Conservation (phyloP, 2,329 filamentous ascomycete species). For the Microcyclospora tardicrescens region DNA sequence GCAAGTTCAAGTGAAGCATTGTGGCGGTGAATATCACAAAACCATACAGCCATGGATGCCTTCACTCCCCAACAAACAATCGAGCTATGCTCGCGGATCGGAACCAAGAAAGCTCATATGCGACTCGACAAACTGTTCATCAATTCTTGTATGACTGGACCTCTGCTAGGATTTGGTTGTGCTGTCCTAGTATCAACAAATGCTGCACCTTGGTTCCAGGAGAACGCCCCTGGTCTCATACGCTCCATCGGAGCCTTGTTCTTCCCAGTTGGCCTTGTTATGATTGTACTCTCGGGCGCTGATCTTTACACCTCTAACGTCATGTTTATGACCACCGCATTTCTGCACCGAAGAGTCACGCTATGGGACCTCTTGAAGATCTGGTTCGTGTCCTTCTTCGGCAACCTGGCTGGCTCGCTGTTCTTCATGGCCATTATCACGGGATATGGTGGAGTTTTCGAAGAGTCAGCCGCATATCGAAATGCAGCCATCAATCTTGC, state of each 20-base stretch:
- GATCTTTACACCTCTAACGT: slow-evolving; percentile 21
- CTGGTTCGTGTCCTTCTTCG: slow-evolving; percentile 16
- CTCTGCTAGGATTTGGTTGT: slow-evolving; percentile 39
- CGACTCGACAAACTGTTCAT: slow-evolving; percentile 40
- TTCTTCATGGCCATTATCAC: slow-evolving; percentile 19
- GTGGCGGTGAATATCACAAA: no score
- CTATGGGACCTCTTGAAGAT: slow-evolving; percentile 11
- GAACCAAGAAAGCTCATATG: slow-evolving; percentile 40
- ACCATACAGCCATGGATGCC: no score
- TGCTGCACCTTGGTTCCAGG: slow-evolving; percentile 18
- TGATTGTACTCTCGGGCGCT: slow-evolving; percentile 20
- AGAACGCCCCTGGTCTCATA: slow-evolving; percentile 21
- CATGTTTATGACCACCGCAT: slow-evolving; percentile 15
- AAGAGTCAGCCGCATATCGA: slow-evolving; percentile 26
- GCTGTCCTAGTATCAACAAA: slow-evolving; percentile 28
- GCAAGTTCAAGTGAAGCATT: no score
- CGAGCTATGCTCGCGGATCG: slow-evolving; percentile 39
- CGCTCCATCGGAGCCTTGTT: slow-evolving; percentile 18
- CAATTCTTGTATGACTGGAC: slow-evolving; percentile 38
- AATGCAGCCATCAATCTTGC: slow-evolving; percentile 34
- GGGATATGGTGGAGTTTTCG: slow-evolving; percentile 18
- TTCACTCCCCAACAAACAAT: slow-evolving; percentile 28
- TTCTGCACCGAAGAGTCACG: slow-evolving; percentile 26
- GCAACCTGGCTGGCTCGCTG: slow-evolving; percentile 17
- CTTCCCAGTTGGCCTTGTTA: slow-evolving; percentile 21